Base-by-base conservation (phyloP, 257 asterid species). In the Penstemon davidsonii region DNA sequence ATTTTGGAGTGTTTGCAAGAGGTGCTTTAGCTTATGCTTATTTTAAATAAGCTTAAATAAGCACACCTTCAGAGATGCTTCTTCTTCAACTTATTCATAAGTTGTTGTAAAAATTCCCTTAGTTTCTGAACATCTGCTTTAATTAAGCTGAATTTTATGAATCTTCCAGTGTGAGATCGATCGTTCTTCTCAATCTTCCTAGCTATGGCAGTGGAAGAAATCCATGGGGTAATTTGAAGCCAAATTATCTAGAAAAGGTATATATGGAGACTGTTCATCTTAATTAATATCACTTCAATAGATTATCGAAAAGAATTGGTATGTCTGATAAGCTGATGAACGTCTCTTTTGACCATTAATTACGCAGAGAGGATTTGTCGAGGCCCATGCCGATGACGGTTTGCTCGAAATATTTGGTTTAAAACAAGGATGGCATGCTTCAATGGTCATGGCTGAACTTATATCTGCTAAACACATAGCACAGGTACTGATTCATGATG, bases 381-480 rank as follows among this genome's bases (percentile, higher is more conserved):
- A 85, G 76, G 95, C 95, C 50, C 92, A 84, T 18, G 88, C 96
- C 0, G 96, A 91, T 76, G 96, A 90, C 60, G 95, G 97, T 54
- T 83, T 67, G 43, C 43, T 91, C 62, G 96, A 91, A 80, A 73
- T 88, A 40, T 88, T 91, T 55, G 97, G 96, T 55, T 70, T 91
- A 51, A 91, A 91, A 82, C 97, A 91, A 39, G 97, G 97, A 69
- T 91, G 97, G 97, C 97, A 91, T 77, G 97, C 97, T 73, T 91
- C 97, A 40, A 85, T 91, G 90, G 97, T 91, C 50, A 91, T 91
- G 97, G 92, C 72, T 47, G 96, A 91, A 73, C 79, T 91, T 37
- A 91, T 91, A 60, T 83, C 95, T 33, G 95, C 97, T 62, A 85
- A 83, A 82, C 96, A 91, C 86, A 83, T 91, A 47, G 93, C 96